These are phyloP conservation scores for Nemania sp. DNA, from an alignment of 2,329 filamentous ascomycete species.

Conservation along the genomic window DNA sequence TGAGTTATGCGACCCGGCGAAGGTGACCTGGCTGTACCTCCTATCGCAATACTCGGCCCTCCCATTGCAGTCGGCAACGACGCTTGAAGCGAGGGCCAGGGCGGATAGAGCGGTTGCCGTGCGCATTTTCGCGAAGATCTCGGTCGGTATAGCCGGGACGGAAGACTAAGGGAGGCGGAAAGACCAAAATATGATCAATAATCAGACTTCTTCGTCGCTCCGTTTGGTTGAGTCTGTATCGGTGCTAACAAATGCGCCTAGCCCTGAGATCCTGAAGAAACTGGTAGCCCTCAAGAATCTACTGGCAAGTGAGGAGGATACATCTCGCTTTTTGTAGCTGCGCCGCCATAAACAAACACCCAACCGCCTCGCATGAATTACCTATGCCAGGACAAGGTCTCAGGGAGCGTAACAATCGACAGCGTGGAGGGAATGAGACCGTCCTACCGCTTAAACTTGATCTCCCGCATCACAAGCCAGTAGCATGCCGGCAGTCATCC, in stretches of 20 bases:
- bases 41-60: constrained; percentile 58
- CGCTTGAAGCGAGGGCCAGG: constrained; percentile 31
- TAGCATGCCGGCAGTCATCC: constrained; percentile 18
- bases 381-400: background rate
- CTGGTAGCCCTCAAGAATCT: background rate
- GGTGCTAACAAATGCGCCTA: background rate
- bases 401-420: constrained; percentile 10
- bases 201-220: background rate
- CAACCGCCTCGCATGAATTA: constrained; percentile 13
- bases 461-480: constrained; percentile 21
- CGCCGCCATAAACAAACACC: background rate
- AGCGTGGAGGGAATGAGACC: background rate
- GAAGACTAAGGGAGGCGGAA: background rate
- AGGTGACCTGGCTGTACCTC: constrained; percentile 63
- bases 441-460: background rate
- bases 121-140: constrained; percentile 16
- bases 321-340: constrained; percentile 5
- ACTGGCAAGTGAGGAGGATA: constrained; percentile 5
- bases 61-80: constrained; percentile 58
- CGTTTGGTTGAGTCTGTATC: background rate
- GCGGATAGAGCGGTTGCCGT: constrained; percentile 20
- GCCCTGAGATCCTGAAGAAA: background rate
- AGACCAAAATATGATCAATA: background rate
- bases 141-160: background rate
- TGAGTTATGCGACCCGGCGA: constrained; percentile 67